Evolutionary conservation across 2,329 filamentous ascomycete species (phyloP), one percentile per base, ranked within the genome.

Genomic region (Leptographium radiaticola): DNA sequence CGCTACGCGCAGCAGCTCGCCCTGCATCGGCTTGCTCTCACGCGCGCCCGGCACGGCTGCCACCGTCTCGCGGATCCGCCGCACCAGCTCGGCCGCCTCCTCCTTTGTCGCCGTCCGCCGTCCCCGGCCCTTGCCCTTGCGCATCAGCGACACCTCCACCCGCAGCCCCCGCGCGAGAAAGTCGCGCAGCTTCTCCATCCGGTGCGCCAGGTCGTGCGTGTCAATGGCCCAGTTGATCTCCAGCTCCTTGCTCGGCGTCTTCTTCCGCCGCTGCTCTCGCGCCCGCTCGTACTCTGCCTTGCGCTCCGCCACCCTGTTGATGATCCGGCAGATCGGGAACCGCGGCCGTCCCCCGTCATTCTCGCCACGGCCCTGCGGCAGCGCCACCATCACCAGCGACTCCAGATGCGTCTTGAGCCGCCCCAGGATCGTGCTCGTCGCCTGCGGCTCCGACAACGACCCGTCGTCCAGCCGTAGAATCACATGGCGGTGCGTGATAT

Each of bases 161-260:
- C 76, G 81, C 65, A 79, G 76, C 1, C 89, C 89, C 66, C 88
- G 87, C 10, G 66, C 71, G 64, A 96, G 64, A 64, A 95, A 95
- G 53, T 71, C 74, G 57, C 69, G 69, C 62, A 91, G 66, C 69
- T 81, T 80, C 62, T 77, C 77, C 66, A 93, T 65, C 64, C 84
- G 79, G 65, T 87, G 83, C n/a, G 70, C 70, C 52, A 95, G 67
- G 70, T 96, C 90, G 64, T 91, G 79, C 13, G 68, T 64, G 57
- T 82, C 83, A 62, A 95, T 94, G 38, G 84, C 83, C 90, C 90
- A 97, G 67, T 89, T 91, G 61, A 97, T 62, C 70, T 96, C 90
- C n/a, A 96, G 67, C 64, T 84, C 84, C 71, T 96, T 96, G 16
- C 68, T 64, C 59, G 72, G 74, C 39, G 70, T 62, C 20, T 64